Evolutionary conservation across 225 moss, liverwort and hornwort species (phyloP), one percentile per base, ranked within the genome.

Genomic region (Lunularia cruciata): DNA sequence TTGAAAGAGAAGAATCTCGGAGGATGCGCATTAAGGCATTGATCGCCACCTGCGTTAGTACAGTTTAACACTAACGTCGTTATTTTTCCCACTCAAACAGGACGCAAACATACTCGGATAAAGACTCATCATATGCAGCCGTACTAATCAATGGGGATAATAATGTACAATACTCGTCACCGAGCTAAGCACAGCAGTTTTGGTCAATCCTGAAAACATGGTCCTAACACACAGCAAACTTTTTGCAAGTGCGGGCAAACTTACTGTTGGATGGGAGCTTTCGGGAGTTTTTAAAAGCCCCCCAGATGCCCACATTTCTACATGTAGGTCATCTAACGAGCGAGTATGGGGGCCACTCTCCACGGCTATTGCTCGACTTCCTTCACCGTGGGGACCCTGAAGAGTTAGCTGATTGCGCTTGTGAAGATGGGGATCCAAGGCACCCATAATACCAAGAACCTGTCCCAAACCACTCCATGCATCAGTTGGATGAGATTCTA

Each of bases 391-490:
- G 57, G 82, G 51, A 48, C 87, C 90, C 79, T 86, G 93, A 8
- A 91, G 86, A 59, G 75, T 62, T 75, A 83, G 78, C 72, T 93
- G 91, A 59, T 98, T 98, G 57, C 85, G 90, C 71, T 98, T 98
- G 74, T 93, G 98, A 64, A 76, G 76, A 61, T 93, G 98, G 32
- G 98, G 98, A 80, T 98, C 98, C 40, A 98, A 81, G 57, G 98
- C 98, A 67, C 98, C 98, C 85, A 98, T 86, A 65, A 98, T 98
- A 60, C 98, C 98, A 74, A 98, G 83, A 13, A 98, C 91, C 85
- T 86, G 77, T 34, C 40, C 15, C 35, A n/a, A n/a, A n/a, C n/a
- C n/a, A 14, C 34, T 45, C 39, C 6, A 52, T 40, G 33, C 11
- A 2, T 5, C 27, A 56, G 13, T 60, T 19, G 20, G 15, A 9